Evolutionary conservation across 208 protist genomes (phyloP).

Genomic region (Sergeia podlipaevii): DNA sequence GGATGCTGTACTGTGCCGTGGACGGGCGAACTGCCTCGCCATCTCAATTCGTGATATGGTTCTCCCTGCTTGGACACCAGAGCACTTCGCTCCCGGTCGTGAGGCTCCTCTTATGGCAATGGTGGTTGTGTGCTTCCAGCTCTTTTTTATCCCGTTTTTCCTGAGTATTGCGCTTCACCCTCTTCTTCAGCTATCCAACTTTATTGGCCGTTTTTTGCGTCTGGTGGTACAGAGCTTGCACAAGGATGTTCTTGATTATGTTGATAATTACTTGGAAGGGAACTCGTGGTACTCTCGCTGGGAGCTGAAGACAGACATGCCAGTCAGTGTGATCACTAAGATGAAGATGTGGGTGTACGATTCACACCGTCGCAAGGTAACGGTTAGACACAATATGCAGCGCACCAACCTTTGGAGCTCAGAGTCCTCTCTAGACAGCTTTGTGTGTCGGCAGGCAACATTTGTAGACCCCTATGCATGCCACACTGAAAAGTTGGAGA

Average conservation of each 20-base stretch:
- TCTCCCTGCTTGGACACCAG: slow-evolving; percentile 46
- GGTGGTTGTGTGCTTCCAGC: slow-evolving; percentile 50
- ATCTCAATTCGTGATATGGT: slow-evolving; percentile 58
- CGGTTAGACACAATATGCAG: too few species aligned
- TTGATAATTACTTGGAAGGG: slow-evolving; percentile 74
- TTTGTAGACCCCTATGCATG: slow-evolving; percentile 19
- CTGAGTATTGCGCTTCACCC: slow-evolving; percentile 56
- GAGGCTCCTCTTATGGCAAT: slow-evolving; percentile 48
- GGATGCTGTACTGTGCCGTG: slow-evolving; percentile 25
- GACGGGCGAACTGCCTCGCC: slow-evolving; percentile 31
- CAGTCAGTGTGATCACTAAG: slow-evolving; percentile 29
- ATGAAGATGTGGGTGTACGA: slow-evolving; percentile 50
- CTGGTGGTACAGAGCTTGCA: slow-evolving; percentile 69
- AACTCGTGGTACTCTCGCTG: slow-evolving; percentile 59
- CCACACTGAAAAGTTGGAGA: background rate
- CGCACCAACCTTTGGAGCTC: background rate
- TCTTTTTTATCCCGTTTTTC: slow-evolving; percentile 58
- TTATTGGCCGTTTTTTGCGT: slow-evolving; percentile 71
- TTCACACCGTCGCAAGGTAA: slow-evolving; percentile 19
- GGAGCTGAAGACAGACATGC: slow-evolving; percentile 32
- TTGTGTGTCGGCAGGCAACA: slow-evolving; percentile 20
- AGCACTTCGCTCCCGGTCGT: slow-evolving; percentile 28
- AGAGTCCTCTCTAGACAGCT: slow-evolving; percentile 15
- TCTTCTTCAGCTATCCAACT: slow-evolving; percentile 63
- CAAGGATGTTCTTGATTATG: slow-evolving; percentile 64